Percentiles rank a stretch among this genome's conserved stretches.
phyloP scores from a whole-genome alignment of 805 yeast species.

The Candida sanyiensis region DNA sequence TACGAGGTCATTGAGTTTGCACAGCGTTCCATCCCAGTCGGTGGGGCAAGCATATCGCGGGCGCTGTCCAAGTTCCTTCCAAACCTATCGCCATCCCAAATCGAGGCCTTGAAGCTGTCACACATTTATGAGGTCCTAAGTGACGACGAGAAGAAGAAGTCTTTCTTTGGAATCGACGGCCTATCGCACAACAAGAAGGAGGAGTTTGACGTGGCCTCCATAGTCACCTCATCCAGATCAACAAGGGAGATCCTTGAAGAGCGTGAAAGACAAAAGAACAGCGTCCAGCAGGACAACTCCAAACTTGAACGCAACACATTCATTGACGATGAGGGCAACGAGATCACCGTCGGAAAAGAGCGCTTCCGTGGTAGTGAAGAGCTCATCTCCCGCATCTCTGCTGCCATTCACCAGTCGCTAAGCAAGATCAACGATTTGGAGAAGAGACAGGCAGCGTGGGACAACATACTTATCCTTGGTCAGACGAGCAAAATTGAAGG shows the following conservation, averaged over 20 bases:
- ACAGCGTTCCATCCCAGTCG: constrained; percentile 41
- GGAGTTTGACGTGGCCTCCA: constrained; percentile 80
- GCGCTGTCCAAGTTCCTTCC: constrained; percentile 53
- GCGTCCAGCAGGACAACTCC: constrained; percentile 43
- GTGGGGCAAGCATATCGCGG: constrained; percentile 61
- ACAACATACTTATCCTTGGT: constrained; percentile 75
- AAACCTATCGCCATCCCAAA: constrained; percentile 46
- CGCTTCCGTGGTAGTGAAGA: constrained; percentile 74
- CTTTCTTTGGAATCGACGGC: constrained; percentile 57
- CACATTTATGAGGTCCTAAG: constrained; percentile 73
- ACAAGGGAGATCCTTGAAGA: constrained; percentile 66
- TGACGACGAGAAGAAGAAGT: constrained; percentile 56
- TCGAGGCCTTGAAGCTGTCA: constrained; percentile 71
- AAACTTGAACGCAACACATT: constrained; percentile 73
- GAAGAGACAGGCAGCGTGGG: constrained; percentile 78
- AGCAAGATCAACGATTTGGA: constrained; percentile 57
- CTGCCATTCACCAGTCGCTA: constrained; percentile 47
- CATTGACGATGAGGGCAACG: constrained; percentile 58
- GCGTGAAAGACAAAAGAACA: constrained; percentile 43
- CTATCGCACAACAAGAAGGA: constrained; percentile 54
- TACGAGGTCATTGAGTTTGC: constrained; percentile 58
- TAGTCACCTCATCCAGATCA: constrained; percentile 66
- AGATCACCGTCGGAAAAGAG: constrained; percentile 76
- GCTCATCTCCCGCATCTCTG: constrained; percentile 51
- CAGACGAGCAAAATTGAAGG: constrained; percentile 73